phyloP scores from a whole-genome alignment of 768 basidiomycete species.

The Candolleomyces aberdarensis region DNA sequence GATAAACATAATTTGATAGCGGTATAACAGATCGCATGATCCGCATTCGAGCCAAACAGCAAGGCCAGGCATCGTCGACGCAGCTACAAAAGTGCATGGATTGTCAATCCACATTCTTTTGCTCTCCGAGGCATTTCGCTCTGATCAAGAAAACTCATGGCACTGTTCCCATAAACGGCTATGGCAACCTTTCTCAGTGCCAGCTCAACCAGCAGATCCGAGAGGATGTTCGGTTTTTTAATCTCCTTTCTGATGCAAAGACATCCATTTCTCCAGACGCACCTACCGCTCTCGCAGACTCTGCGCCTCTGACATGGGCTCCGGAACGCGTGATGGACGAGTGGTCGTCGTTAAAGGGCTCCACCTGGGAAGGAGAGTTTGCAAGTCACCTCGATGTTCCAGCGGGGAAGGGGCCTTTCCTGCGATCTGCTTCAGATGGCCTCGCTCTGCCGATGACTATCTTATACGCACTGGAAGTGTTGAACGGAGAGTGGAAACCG shows the following conservation, averaged over 20 bases:
- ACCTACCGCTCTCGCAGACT: conserved; percentile 3
- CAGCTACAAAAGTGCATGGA: conserved; percentile 20
- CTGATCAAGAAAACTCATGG: conserved; percentile 17
- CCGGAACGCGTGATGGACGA: conserved; percentile 22
- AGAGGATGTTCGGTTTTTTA: conserved; percentile 18
- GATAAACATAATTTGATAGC: conserved; percentile 9
- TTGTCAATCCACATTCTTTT: conserved; percentile 26
- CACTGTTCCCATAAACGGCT: conserved; percentile 17
- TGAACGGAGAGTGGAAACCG: conserved; percentile 29
- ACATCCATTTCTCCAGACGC: not conserved
- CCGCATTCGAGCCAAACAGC: conserved; percentile 17
- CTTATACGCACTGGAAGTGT: conserved; percentile 25
- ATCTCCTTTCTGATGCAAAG: conserved; percentile 14
- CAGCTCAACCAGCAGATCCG: conserved; percentile 22
- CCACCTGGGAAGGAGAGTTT: conserved; percentile 26
- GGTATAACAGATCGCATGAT: conserved; percentile 23
- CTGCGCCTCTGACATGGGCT: conserved; percentile 21
- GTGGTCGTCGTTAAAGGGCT: conserved; percentile 23
- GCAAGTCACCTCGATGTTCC: not conserved
- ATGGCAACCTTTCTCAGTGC: conserved; percentile 26
- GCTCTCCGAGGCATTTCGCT: conserved; percentile 24
- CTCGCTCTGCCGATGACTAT: conserved; percentile 32
- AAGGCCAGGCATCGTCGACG: not conserved
- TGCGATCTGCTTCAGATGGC: conserved; percentile 23
- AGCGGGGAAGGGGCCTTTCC: conserved; percentile 10